Conservation (phyloP, 2,329 filamentous ascomycete species). For the Geoglossum cookeanum region DNA sequence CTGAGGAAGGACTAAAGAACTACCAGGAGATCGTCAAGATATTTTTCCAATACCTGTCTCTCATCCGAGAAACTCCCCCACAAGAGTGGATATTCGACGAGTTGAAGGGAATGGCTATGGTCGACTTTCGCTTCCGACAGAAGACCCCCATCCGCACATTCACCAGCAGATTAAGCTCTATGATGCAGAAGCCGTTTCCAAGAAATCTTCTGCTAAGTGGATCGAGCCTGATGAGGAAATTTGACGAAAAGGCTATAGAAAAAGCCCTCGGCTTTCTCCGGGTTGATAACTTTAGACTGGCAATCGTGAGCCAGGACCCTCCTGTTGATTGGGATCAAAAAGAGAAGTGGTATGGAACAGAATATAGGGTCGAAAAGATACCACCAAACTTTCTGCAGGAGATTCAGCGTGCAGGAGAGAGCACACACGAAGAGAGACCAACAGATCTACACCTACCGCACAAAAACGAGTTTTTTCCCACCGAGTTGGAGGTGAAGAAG, state of each 20-base stretch:
- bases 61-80: conserved; percentile 62
- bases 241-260: conserved; percentile 58
- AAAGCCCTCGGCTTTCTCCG: conserved; percentile 53
- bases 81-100: conserved; percentile 91
- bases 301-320: conserved; percentile 62
- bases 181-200: conserved; percentile 82
- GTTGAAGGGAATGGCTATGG: conserved; percentile 73
- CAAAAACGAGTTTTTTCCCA: conserved; percentile 90
- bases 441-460: conserved; percentile 68
- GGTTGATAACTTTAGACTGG: conserved; percentile 78
- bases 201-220: conserved; percentile 78
- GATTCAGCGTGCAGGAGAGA: conserved; percentile 40
- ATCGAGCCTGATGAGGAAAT: conserved; percentile 55
- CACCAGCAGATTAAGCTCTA: conserved; percentile 62
- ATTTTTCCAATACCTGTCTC: conserved; percentile 78
- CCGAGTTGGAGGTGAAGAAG: conserved; percentile 82
- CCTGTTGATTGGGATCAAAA: conserved; percentile 72
- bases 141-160: conserved; percentile 82
- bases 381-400: conserved; percentile 54
- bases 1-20: conserved; percentile 64
- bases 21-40: conserved; percentile 68
- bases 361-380: conserved; percentile 71
- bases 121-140: conserved; percentile 88
- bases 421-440: conserved; percentile 38
- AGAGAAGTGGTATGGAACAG: conserved; percentile 96